Evolutionary conservation across 352 stramenopile genomes (phyloP), one percentile per base, ranked within the genome.

Genomic region (Phytopythium cucurbitacearum): DNA sequence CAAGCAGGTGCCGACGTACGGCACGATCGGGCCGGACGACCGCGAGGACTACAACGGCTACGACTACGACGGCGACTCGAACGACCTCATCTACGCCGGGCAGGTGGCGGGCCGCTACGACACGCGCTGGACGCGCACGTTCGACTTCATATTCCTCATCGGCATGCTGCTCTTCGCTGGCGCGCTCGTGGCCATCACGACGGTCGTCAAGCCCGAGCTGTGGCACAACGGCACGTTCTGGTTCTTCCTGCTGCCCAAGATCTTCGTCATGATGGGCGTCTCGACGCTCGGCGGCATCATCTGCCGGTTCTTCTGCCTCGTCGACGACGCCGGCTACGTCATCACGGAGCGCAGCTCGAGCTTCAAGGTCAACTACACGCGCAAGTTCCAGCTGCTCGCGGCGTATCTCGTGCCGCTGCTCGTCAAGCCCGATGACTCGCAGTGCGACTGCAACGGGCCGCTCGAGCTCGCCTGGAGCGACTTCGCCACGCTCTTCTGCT

Each of bases 311-410:
- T 92, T 85, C 59, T 94, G 84, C 49, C 73, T 80, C 34, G 84
- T 94, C 1, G 81, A 94, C 51, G 73, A 84, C 33, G 79, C 80
- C 48, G 84, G 81, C 8, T 94, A 94, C 68, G 87, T 94, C 48
- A 87, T 94, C 64, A 94, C 84, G 33, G 87, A 91, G 64, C 85
- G 82, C 62, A 85, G 67, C 56, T 94, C 84, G 33, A 69, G 53
- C 36, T 94, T 94, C 72, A 94, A 94, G 63, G 84, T 94, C 52
- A 94, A 94, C 71, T 94, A 94, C 73, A 94, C 84, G 7, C 77
- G 84, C 15, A 94, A 94, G 67, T 60, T 94, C 41, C 81, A 92
- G 70, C 77, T 89, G 46, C 84, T 94, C 21, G 84, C 84, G 0
- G 84, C 84, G 7, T 94, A 92, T 63, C 75, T 92, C 65, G 78